Percentiles rank a stretch among this genome's conserved stretches.
Evolutionary conservation across 2,329 filamentous ascomycete genomes (phyloP).

Genomic region (Epichloe festucae): DNA sequence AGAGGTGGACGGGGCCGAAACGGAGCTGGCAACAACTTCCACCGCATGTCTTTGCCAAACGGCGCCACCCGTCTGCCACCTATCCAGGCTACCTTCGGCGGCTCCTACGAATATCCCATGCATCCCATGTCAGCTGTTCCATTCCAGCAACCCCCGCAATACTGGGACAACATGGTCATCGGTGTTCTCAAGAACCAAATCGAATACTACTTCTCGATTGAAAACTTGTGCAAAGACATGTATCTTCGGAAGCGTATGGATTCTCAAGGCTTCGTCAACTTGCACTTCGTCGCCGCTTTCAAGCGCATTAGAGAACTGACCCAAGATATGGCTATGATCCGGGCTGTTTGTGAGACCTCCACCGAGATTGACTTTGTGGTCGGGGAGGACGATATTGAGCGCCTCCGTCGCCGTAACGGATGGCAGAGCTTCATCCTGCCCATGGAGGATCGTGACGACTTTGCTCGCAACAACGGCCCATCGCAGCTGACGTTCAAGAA

Average conservation of each 20-base stretch:
- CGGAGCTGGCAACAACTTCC: slow-evolving; percentile 19
- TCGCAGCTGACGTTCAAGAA: slow-evolving; percentile 25
- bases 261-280: slow-evolving; percentile 76
- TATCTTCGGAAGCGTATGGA: slow-evolving; percentile 89
- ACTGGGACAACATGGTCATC: slow-evolving; percentile 39
- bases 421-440: slow-evolving; percentile 74
- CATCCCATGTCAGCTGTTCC: slow-evolving; percentile 25
- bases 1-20: slow-evolving; percentile 24
- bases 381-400: slow-evolving; percentile 65
- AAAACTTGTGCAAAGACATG: slow-evolving; percentile 88
- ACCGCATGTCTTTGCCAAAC: slow-evolving; percentile 28
- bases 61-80: slow-evolving; percentile 22
- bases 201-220: slow-evolving; percentile 94
- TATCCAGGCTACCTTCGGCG: slow-evolving; percentile 22
- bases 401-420: slow-evolving; percentile 58
- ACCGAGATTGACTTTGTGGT: slow-evolving; percentile 59
- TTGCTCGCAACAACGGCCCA: slow-evolving; percentile 61
- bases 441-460: slow-evolving; percentile 55
- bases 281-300: slow-evolving; percentile 73
- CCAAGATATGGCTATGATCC: slow-evolving; percentile 58
- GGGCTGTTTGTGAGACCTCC: slow-evolving; percentile 61
- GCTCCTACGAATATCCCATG: slow-evolving; percentile 27
- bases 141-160: slow-evolving; percentile 25
- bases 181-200: slow-evolving; percentile 38
- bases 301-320: slow-evolving; percentile 46